Conservation (phyloP, 2,329 filamentous ascomycete genomes). For the Lasiodiplodia hormozganensis region DNA sequence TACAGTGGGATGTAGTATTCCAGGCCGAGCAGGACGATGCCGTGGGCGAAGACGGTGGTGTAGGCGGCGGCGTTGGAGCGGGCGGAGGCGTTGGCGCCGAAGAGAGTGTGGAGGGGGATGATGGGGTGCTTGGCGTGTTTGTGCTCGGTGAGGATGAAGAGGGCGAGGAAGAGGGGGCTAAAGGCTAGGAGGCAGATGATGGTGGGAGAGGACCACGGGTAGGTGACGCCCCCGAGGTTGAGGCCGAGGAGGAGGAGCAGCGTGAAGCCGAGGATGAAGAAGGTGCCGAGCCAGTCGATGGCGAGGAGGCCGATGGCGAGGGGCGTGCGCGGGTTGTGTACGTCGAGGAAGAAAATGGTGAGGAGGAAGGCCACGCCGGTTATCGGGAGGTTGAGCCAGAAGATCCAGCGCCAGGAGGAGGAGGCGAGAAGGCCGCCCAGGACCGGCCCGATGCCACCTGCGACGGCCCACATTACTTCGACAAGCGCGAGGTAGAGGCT, state of each 20-base stretch:
- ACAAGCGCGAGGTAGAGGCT: constrained; percentile 60
- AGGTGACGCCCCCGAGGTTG: too few species aligned
- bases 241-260: too few species aligned
- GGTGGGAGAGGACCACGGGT: too few species aligned
- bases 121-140: neutral
- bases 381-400: constrained; percentile 64
- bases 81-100: too few species aligned
- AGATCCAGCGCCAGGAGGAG: constrained; percentile 60
- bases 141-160: neutral
- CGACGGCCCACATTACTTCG: constrained; percentile 63
- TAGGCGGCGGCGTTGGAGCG: constrained; percentile 65
- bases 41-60: constrained; percentile 55
- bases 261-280: too few species aligned
- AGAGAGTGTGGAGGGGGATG: too few species aligned
- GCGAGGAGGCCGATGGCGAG: constrained; percentile 57
- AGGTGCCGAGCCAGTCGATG: constrained; percentile 62
- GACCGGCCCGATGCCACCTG: constrained; percentile 60
- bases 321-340: constrained; percentile 61
- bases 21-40: constrained; percentile 63
- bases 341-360: constrained; percentile 60
- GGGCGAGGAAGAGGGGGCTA: neutral
- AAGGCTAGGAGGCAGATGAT: neutral
- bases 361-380: constrained; percentile 57
- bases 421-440: constrained; percentile 60
- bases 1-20: constrained; percentile 78